These are phyloP conservation scores for sunflower (Helianthus annuus) DNA, from an alignment of 129 eudicot species.

Conservation along the genomic window HanXRQr2.0-SUNRISE NC_035442.2:178612213-178612712, in stretches of 20 bases:
- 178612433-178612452: slow-evolving; percentile 60
- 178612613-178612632: slow-evolving; percentile 67
- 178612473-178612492: slow-evolving; percentile 70
- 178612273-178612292: no score
- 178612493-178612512: background rate
- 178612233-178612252: no score
- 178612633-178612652: slow-evolving; percentile 78
- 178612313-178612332: background rate
- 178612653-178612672: slow-evolving; percentile 53
- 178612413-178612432: slow-evolving; percentile 64
- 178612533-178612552: background rate
- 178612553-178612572: background rate
- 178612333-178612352: slow-evolving; percentile 24
- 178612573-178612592: slow-evolving; percentile 56
- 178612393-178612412: slow-evolving; percentile 54
- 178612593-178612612: slow-evolving; percentile 46
- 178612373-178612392: slow-evolving; percentile 73
- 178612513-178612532: background rate
- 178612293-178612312: background rate
- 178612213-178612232: no score
- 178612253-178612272: no score
- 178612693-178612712: background rate
- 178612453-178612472: slow-evolving; percentile 79
- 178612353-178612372: slow-evolving; percentile 38
- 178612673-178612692: background rate